These are phyloP conservation scores for Podila horticola DNA, from an alignment of 192 early-diverging fungal species.

Conservation along the genomic window DNA sequence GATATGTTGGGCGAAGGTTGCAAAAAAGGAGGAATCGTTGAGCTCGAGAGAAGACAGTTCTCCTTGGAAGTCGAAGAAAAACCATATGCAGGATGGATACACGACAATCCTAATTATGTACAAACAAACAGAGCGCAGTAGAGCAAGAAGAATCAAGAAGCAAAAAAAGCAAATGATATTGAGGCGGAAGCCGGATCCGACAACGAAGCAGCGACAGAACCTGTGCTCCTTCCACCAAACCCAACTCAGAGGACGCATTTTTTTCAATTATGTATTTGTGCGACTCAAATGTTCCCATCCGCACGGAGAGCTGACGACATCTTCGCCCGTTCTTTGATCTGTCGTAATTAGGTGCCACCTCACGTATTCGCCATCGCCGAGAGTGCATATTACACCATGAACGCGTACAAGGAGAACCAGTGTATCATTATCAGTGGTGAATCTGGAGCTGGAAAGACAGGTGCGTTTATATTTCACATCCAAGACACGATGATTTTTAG, in stretches of 20 bases:
- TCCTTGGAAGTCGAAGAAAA: too few relatives aligned
- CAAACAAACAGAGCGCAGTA: too few relatives aligned
- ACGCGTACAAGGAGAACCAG: conserved; percentile 98
- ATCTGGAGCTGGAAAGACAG: conserved; percentile 92
- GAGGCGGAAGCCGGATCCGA: too few relatives aligned
- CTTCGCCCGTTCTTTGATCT: not conserved
- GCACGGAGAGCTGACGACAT: not conserved
- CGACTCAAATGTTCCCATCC: conserved; percentile 1
- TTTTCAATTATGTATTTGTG: not conserved
- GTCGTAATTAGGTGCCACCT: conserved; percentile 77
- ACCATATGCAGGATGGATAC: too few relatives aligned
- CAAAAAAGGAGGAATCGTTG: not conserved
- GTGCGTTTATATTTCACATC: conserved; percentile 5
- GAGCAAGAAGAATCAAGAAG: too few relatives aligned
- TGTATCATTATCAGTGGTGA: conserved; percentile 99
- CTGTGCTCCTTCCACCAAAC: too few relatives aligned
- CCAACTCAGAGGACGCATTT: too few relatives aligned
- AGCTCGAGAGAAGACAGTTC: too few relatives aligned
- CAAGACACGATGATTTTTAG: not conserved
- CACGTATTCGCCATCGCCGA: conserved; percentile 99
- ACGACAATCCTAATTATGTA: too few relatives aligned
- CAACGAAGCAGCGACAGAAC: too few relatives aligned
- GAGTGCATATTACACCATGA: conserved; percentile 91
- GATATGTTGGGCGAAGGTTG: not conserved
- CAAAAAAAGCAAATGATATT: too few relatives aligned